Base-by-base conservation (phyloP, 139 green algal species). In the Micractinium sp. region DNA sequence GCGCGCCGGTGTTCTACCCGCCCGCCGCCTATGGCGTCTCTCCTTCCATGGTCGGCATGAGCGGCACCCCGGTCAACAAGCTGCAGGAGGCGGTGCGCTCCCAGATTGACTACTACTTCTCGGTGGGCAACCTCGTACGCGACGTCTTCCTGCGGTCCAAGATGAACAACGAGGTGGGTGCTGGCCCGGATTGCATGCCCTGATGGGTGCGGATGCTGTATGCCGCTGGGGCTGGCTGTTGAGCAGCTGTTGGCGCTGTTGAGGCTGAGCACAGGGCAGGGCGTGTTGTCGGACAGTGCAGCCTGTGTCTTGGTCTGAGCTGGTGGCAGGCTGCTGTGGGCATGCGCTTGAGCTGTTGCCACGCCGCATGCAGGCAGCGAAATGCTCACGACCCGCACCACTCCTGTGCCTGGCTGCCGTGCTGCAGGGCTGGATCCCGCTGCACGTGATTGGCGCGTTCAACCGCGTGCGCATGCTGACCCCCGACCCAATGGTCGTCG, bases 31-130 rank as follows among this genome's bases (percentile, higher is more conserved):
- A 92, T 53, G 91, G 93, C 33, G 79, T 93, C 25, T 71, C 81
- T 27, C 84, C 86, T 27, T 35, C 60, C 25, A 61, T 88, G 53
- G 83, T 85, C 18, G 92, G 79, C 69, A 91, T 93, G 86, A 66
- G 36, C 23, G 86, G 76, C 36, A 89, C 81, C 2, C 81, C 93
- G 23, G 87, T 91, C 20, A 85, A 81, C 71, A 90, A 90, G 38
- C 90, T 94, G 91, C 90, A 90, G 80, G 93, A 94, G 39, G 91
- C 95, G 0, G 95, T 99, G 29, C 82, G 90, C 35, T 91, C 87
- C 87, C 97, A 99, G 93, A 96, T 99, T 76, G 97, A 99, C 87
- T 99, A 99, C 93, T 99, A 99, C 92, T 99, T 99, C 93, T 97
- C 92, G 74, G 92, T 94, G n/a, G 96, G 97, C 20, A 99, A 99